Evolutionary conservation across 2,329 filamentous ascomycete species (phyloP).

Genomic region (Claviceps quebecensis): DNA sequence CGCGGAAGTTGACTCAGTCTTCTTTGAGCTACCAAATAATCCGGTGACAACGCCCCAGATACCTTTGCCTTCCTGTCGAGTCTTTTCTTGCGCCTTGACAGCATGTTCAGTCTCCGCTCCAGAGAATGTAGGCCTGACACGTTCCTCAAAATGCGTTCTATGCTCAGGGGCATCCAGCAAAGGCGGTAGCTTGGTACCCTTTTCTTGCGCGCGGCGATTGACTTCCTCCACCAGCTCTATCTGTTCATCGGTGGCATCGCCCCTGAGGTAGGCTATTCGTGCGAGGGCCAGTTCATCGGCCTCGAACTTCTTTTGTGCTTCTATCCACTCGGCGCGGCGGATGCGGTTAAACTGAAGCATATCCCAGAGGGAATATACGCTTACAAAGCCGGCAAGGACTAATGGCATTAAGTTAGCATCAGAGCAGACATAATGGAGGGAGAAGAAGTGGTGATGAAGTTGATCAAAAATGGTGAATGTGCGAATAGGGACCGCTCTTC

Average conservation of each 20-base stretch:
- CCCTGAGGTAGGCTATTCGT: constrained; percentile 46
- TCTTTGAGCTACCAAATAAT: constrained; percentile 13
- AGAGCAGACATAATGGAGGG: neutral
- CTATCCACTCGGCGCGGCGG: constrained; percentile 44
- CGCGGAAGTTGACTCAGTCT: constrained; percentile 1
- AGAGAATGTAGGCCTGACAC: constrained; percentile 18
- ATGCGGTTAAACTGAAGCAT: constrained; percentile 48
- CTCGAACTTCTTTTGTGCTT: constrained; percentile 38
- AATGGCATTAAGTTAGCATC: neutral
- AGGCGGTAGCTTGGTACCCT: constrained; percentile 34
- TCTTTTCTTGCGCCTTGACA: constrained; percentile 7
- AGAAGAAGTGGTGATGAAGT: neutral
- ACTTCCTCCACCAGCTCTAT: constrained; percentile 42
- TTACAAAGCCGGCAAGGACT: constrained; percentile 42
- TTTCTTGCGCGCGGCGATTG: constrained; percentile 31
- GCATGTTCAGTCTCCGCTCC: constrained; percentile 7
- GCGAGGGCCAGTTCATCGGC: constrained; percentile 42
- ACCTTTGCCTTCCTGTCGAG: constrained; percentile 18
- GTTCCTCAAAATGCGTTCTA: constrained; percentile 22
- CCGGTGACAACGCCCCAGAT: constrained; percentile 21
- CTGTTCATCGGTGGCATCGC: constrained; percentile 42
- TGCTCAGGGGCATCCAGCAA: constrained; percentile 33
- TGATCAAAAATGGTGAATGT: neutral
- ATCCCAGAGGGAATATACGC: constrained; percentile 45
- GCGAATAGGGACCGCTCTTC: too few species aligned